These are phyloP conservation scores for Ogataea salicorniae DNA, from an alignment of 805 yeast species.

Conservation along the genomic window DNA sequence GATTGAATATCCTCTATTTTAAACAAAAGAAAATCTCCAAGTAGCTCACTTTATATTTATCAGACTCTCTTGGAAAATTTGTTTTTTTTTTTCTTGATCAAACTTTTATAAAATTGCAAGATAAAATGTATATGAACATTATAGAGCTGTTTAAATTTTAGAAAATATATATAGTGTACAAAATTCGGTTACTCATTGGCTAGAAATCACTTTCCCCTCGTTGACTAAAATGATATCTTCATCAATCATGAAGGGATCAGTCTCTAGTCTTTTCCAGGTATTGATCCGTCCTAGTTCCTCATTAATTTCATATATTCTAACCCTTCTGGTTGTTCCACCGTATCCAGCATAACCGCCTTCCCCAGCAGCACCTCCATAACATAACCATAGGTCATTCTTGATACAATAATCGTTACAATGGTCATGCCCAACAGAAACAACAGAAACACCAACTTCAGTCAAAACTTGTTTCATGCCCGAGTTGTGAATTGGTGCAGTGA, in stretches of 20 bases:
- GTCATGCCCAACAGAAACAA: slow-evolving; percentile 86
- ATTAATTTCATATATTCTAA: slow-evolving; percentile 69
- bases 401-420: slow-evolving; percentile 92
- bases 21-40: too few relatives aligned
- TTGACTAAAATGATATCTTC: slow-evolving; percentile 1
- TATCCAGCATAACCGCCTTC: slow-evolving; percentile 97
- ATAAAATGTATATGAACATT: too few relatives aligned
- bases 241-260: slow-evolving; percentile 37
- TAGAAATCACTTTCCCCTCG: neutral
- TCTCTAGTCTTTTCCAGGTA: slow-evolving; percentile 73
- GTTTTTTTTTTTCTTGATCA: too few relatives aligned
- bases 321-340: slow-evolving; percentile 77
- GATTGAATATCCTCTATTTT: too few relatives aligned
- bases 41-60: too few relatives aligned
- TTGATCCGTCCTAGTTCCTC: slow-evolving; percentile 38
- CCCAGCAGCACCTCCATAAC: slow-evolving; percentile 92
- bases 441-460: slow-evolving; percentile 63
- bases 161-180: too few relatives aligned
- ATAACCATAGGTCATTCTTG: slow-evolving; percentile 65
- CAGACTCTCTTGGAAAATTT: too few relatives aligned
- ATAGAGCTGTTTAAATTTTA: too few relatives aligned
- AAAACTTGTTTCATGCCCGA: slow-evolving; percentile 60
- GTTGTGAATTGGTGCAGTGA: slow-evolving; percentile 73
- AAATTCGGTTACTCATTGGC: neutral
- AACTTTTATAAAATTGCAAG: too few relatives aligned